Evolutionary conservation across 2,329 filamentous ascomycete genomes (phyloP), one percentile per base, ranked within the genome.

Genomic region (Bipolaris sorokiniana): DNA sequence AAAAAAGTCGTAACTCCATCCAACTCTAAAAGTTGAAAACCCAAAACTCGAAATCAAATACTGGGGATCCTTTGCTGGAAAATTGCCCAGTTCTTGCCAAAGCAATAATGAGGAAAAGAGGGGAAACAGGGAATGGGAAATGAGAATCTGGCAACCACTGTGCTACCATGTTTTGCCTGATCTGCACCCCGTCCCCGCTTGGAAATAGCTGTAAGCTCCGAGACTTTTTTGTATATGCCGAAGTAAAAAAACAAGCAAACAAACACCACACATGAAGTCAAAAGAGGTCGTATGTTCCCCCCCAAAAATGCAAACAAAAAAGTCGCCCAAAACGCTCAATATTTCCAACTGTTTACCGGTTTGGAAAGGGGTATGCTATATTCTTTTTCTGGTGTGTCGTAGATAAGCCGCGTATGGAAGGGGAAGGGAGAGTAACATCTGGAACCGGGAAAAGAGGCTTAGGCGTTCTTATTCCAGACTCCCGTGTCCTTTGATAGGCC

Each of bases 391-490:
- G 10, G 26, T 48, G 26, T 50, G 23, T 42, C 26, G 41, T 44
- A n/a, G 40, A 49, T 26, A 41, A 47, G 7, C 20, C n/a, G 47
- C 23, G 11, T 36, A 37, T 40, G 20, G 16, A 36, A 33, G 26
- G 23, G 16, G 7, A 16, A 16, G 20, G 38, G 28, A 26, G 10
- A n/a, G 42, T 11, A 13, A 4, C 10, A 11, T 26, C 36, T 34
- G 6, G 10, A 20, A 11, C 22, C n/a, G 9, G 28, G n/a, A 16
- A 3, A 20, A 11, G 6, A 34, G 7, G 10, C n/a, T 55, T 47
- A 68, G 34, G 65, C 54, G 45, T 66, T 66, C 38, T 52, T 63
- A 7, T 63, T 61, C 68, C 65, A 69, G 6, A 63, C 58, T 15
- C 61, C 66, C 11, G 61, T 45, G 13, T 65, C 63, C 18, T 51